Conservation (phyloP, 192 early-diverging fungal species). For the Backusella luteola region DNA sequence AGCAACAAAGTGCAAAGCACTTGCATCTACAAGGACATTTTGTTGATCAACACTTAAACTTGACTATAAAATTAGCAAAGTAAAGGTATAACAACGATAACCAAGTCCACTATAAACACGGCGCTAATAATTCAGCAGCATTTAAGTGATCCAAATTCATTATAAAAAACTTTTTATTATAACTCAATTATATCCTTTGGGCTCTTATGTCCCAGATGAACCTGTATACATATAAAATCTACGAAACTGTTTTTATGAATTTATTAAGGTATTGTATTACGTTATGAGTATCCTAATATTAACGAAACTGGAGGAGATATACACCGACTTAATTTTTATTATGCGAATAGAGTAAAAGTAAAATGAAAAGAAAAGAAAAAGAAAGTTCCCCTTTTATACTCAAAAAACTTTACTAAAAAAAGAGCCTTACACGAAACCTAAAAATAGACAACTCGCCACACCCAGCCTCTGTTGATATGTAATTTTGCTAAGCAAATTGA, state of each 20-base stretch:
- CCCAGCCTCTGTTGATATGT: background rate
- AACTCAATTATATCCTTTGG: background rate
- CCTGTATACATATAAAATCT: background rate
- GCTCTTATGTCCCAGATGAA: background rate
- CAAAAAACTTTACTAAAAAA: background rate
- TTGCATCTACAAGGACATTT: background rate
- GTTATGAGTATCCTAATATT: too few relatives aligned
- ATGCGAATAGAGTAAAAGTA: background rate
- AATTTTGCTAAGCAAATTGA: background rate
- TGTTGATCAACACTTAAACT: background rate
- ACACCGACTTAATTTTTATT: background rate
- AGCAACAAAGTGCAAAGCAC: background rate
- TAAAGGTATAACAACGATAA: background rate
- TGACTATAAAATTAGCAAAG: background rate
- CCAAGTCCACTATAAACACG: background rate
- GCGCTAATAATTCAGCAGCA: background rate
- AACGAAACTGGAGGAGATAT: background rate
- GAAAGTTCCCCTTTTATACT: background rate
- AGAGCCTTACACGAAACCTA: background rate
- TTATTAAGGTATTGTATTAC: background rate
- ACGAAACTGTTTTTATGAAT: background rate
- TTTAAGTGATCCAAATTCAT: background rate
- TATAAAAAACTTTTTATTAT: background rate
- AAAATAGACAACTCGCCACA: background rate
- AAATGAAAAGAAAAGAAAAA: background rate